phyloP scores from a whole-genome alignment of 148 eudicot genomes.

The Polygonum maritimum region DNA sequence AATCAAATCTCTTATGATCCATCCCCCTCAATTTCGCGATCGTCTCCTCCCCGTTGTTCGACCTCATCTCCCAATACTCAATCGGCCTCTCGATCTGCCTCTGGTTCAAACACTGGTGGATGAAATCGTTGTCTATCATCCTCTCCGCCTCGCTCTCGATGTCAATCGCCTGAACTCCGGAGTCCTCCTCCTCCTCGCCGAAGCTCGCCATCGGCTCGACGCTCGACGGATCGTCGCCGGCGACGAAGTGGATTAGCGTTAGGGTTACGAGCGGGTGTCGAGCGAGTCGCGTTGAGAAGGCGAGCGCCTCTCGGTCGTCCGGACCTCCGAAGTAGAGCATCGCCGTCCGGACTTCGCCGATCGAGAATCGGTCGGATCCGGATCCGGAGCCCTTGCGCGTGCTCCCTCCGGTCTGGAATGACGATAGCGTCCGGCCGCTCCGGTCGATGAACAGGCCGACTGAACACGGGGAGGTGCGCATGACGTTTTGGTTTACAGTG shows the following conservation, averaged over 20 bases:
- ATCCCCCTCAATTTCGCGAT: slow-evolving; percentile 20
- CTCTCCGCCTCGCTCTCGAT: slow-evolving; percentile 24
- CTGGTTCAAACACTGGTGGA: slow-evolving; percentile 13
- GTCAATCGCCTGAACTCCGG: background rate
- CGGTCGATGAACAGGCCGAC: slow-evolving; percentile 23
- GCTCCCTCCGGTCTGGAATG: background rate
- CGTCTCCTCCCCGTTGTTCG: slow-evolving; percentile 33
- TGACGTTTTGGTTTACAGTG: slow-evolving; percentile 11
- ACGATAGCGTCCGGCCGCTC: background rate
- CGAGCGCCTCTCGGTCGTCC: slow-evolving; percentile 47
- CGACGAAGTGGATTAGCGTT: slow-evolving; percentile 26
- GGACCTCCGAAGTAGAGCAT: slow-evolving; percentile 43
- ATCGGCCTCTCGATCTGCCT: slow-evolving; percentile 5
- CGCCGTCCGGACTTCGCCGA: slow-evolving; percentile 14
- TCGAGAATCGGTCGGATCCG: no score
- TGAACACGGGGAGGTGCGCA: slow-evolving; percentile 24
- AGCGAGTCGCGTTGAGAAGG: slow-evolving; percentile 31
- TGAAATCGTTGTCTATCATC: slow-evolving; percentile 19
- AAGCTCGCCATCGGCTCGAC: background rate
- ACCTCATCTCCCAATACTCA: slow-evolving; percentile 14
- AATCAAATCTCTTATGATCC: slow-evolving; percentile 19
- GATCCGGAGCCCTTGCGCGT: no score
- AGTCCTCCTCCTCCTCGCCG: background rate
- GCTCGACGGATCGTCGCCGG: slow-evolving; percentile 4
- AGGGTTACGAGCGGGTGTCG: slow-evolving; percentile 17